Evolutionary conservation across 495 filamentous ascomycete species (phyloP), one percentile per base, ranked within the genome.

Genomic region (Tirmania nivea): DNA sequence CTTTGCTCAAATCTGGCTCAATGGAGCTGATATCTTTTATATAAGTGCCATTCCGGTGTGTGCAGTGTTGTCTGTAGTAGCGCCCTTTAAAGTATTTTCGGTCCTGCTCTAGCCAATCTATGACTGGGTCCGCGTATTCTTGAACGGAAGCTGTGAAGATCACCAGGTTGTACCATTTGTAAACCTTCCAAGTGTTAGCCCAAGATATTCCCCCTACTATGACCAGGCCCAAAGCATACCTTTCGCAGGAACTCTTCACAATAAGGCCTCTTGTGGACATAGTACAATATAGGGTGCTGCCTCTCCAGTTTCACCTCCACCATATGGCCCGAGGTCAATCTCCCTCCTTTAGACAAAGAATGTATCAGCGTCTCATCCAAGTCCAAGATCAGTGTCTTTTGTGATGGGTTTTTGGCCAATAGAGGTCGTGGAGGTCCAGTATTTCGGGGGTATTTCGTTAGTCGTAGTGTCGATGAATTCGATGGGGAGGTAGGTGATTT

Each of bases 91-190:
- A 97, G 70, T 86, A 94, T 68, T 94, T 94, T 54, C 86, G 78
- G 65, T 96, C 92, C 58, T 86, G 80, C 69, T 97, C 90, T 53
- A 97, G 75, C 87, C 87, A 96, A 73, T 97, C 92, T 63, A 97
- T 95, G 42, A 97, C 90, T 10, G 90, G 90, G 69, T 97, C 90
- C 55, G 90, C 90, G 63, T 97, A 97, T 65, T 97, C 90, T 66
- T 97, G 90, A 34, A 97, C 92, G 42, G 84, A 92, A 10, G 90
- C 90, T 8, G 90, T 97, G 67, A 97, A 97, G 51, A 94, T 70
- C 52, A 97, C 81, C n/a, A 96, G 73, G 65, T 94, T 95, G 67
- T 93, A 97, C 90, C 90, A 97, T 71, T 90, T 90, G 73, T 79
- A 85, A 50, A 89, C 78, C 75, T 80, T 57, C 14, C 53, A 25